These are phyloP conservation scores for Angomonas deanei DNA, from an alignment of 208 protist species.

Conservation along the genomic window DNA sequence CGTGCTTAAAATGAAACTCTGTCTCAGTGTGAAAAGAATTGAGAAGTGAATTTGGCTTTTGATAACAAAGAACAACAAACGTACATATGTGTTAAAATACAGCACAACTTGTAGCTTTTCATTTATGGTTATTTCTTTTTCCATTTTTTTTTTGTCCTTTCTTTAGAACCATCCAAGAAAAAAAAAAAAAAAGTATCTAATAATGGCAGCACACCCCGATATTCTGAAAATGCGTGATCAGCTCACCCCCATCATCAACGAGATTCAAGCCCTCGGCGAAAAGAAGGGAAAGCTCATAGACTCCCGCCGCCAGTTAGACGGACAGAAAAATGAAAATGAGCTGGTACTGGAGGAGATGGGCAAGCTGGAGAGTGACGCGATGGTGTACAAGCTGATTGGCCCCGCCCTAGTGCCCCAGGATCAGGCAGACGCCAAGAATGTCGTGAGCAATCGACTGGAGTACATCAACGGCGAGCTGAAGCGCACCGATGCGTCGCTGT, in stretches of 20 bases:
- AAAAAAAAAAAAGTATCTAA: not conserved
- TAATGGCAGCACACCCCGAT: constrained; percentile 63
- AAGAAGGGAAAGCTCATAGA: constrained; percentile 85
- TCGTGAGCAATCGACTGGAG: constrained; percentile 88
- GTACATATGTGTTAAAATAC: not conserved
- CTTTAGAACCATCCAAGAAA: not conserved
- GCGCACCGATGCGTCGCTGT: constrained; percentile 69
- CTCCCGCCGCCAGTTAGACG: constrained; percentile 80
- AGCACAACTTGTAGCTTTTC: not conserved
- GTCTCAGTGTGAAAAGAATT: no score
- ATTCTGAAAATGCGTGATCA: constrained; percentile 77
- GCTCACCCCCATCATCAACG: constrained; percentile 61
- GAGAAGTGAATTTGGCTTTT: no score
- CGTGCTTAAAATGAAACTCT: no score
- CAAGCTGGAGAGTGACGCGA: constrained; percentile 82
- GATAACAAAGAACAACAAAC: no score
- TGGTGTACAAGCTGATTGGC: constrained; percentile 94
- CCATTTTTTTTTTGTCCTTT: not conserved
- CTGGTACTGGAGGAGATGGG: constrained; percentile 92
- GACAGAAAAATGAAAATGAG: constrained; percentile 94
- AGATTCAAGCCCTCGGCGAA: constrained; percentile 77
- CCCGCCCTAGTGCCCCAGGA: constrained; percentile 92
- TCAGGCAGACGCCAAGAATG: constrained; percentile 85
- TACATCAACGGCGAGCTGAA: constrained; percentile 91
- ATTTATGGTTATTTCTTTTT: not conserved